Evolutionary conservation across 2,329 filamentous ascomycete genomes (phyloP), one percentile per base, ranked within the genome.

Genomic region (Fusarium beomiforme): DNA sequence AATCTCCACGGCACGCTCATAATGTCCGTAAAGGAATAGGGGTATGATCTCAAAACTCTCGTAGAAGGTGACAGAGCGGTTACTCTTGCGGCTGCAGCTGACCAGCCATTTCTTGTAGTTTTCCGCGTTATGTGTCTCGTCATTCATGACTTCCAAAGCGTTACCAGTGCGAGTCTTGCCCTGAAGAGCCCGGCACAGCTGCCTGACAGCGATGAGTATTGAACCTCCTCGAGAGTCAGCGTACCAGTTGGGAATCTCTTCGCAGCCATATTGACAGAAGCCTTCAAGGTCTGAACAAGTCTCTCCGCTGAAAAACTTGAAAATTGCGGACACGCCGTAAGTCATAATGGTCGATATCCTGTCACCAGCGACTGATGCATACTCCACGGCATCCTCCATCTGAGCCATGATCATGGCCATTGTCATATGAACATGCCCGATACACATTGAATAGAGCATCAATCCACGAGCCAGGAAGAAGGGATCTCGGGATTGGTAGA

Each of bases 201-300:
- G 92, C 53, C 91, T 84, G 6, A 91, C 84, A 5, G 88, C 86
- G 65, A 92, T 88, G 10, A 95, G 82, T 55, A 94, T 83, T 1
- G 89, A 89, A 5, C 93, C 93, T 19, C 93, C 93, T 63, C 92
- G 86, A 3, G 91, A 87, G 74, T 94, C 92, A 46, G 86, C 83
- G 49, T 90, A 84, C 92, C 92, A 95, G 53, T 91, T 89, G 3
- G 89, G 88, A 63, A 93, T 88, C 69, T 94, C 92, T 67, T 94
- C 88, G 66, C 90, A 91, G n/a, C 90, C 87, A 67, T 91, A 93
- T 50, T 89, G 87, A 73, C 91, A 92, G 76, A 90, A 93, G 0
- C 86, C 86, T 77, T 94, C 92, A 1, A 94, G 82, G 60, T 95
- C 92, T 17, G 84, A 83, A 50, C 90, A 84, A 64, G 93, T 91